Conservation (phyloP, 345 rosid genomes). For the Sisymbrium altissimum region DNA sequence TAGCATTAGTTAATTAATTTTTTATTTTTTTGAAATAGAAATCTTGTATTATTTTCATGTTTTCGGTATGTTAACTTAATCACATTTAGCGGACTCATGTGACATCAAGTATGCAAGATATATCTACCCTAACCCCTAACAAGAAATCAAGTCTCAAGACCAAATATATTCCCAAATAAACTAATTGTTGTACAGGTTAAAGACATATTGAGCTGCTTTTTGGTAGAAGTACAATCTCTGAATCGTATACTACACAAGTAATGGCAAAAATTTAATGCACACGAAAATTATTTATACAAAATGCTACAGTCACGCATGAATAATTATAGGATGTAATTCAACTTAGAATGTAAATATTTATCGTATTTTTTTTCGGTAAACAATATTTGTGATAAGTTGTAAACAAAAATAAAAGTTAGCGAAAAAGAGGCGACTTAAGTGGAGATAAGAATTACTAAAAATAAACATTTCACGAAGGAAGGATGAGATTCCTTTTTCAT, state of each 20-base stretch:
- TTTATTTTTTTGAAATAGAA: neutral
- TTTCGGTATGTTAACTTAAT: neutral
- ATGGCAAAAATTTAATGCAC: neutral
- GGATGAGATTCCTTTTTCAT: constrained; percentile 29
- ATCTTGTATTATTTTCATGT: neutral
- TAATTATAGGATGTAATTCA: neutral
- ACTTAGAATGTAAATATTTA: too few species aligned
- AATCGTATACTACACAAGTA: neutral
- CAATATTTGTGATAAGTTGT: too few species aligned
- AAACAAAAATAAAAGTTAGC: neutral
- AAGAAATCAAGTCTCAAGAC: neutral
- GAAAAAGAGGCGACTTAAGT: neutral
- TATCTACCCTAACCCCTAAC: neutral
- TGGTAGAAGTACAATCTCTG: neutral
- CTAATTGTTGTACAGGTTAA: neutral
- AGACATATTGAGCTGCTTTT: neutral
- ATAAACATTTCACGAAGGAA: neutral
- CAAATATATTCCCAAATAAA: neutral
- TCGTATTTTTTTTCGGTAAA: too few species aligned
- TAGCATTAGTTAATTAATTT: neutral
- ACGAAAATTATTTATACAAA: neutral
- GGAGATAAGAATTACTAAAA: constrained; percentile 2
- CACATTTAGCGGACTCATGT: neutral
- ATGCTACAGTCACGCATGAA: neutral
- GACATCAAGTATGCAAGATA: neutral